These are phyloP conservation scores for Antarctomyces pellizariae DNA, from an alignment of 495 filamentous ascomycete genomes.

Conservation along the genomic window DNA sequence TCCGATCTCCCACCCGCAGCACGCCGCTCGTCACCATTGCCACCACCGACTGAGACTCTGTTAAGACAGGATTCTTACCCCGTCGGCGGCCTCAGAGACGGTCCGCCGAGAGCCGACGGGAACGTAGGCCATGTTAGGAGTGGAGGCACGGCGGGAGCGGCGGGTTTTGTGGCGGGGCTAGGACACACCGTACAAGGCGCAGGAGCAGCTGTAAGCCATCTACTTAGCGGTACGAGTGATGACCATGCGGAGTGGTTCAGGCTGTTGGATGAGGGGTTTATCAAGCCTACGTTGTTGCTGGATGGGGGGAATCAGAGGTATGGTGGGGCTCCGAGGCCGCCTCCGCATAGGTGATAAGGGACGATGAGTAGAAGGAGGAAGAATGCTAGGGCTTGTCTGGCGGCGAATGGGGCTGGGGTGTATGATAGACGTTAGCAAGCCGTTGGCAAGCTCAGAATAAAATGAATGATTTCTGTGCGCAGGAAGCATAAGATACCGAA, in stretches of 20 bases:
- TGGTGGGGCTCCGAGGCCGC: no score
- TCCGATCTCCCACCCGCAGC: slow-evolving; percentile 32
- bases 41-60: slow-evolving; percentile 1
- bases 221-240: slow-evolving; percentile 27
- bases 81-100: slow-evolving; percentile 11
- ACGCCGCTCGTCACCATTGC: slow-evolving; percentile 13
- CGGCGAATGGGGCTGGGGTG: no score
- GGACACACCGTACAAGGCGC: no score
- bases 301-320: slow-evolving; percentile 50
- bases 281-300: slow-evolving; percentile 79
- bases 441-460: no score
- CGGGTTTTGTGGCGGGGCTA: no score
- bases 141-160: no score
- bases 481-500: no score
- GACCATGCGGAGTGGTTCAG: slow-evolving; percentile 83
- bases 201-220: slow-evolving; percentile 10
- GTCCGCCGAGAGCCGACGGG: slow-evolving; percentile 9
- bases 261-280: slow-evolving; percentile 86
- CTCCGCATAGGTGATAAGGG: no score
- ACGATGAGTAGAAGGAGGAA: no score
- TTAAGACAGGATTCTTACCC: slow-evolving; percentile 7
- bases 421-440: no score
- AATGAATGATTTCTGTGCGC: no score
- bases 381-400: no score
- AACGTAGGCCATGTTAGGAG: slow-evolving; percentile 10